phyloP scores from a whole-genome alignment of 2,329 filamentous ascomycete genomes.

The Aspergillus novofumigatus region DNA sequence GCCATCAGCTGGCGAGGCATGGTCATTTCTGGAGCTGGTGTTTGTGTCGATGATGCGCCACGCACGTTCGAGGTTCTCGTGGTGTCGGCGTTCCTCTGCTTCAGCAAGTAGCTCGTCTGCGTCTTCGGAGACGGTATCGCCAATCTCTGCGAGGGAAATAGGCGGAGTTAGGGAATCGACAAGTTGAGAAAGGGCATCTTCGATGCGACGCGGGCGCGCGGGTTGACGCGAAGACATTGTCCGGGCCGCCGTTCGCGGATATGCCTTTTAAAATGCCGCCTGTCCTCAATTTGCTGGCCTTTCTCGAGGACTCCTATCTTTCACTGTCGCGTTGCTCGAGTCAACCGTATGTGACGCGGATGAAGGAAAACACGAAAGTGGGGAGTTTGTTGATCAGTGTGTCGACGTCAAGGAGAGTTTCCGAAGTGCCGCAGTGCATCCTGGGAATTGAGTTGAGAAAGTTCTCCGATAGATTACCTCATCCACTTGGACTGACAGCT shows the following conservation, averaged over 20 bases:
- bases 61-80: conserved; percentile 31
- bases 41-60: conserved; percentile 37
- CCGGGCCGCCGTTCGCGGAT: conserved; percentile 9
- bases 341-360: neutral
- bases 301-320: neutral
- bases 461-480: neutral
- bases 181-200: conserved; percentile 42
- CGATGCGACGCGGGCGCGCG: conserved; percentile 38
- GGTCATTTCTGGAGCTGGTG: conserved; percentile 19
- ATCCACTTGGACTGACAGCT: neutral
- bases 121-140: conserved; percentile 29
- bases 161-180: conserved; percentile 40
- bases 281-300: neutral
- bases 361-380: neutral
- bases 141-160: conserved; percentile 26
- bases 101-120: conserved; percentile 32
- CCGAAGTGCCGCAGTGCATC: neutral
- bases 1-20: conserved; percentile 21
- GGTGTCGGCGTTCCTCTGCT: conserved; percentile 36
- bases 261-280: neutral
- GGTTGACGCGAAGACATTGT: conserved; percentile 31
- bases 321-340: neutral
- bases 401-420: neutral
- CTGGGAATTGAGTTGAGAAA: neutral
- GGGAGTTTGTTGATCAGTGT: neutral